Base-by-base conservation (phyloP, 495 filamentous ascomycete genomes). In the Cercophora sp. region DNA sequence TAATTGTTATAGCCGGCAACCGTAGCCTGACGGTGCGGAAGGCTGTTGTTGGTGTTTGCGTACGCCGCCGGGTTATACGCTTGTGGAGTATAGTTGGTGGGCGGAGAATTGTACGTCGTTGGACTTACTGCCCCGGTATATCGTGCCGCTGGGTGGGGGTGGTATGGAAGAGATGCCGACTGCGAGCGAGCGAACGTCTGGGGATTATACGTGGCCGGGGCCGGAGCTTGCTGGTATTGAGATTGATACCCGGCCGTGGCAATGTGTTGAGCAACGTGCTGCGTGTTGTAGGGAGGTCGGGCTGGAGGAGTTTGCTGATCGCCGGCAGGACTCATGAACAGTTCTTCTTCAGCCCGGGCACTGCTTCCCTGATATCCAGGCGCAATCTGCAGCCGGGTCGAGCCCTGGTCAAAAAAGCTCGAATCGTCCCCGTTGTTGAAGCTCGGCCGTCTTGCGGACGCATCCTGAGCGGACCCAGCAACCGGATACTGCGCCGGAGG, bases 341-440 rank as follows among this genome's bases (percentile, higher is more conserved):
- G 79, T 40, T 78, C 61, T 55, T 80, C 76, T 11, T 77, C 69
- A 32, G 55, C 52, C 41, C 68, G 62, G 27, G 56, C 58, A 19
- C 48, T 42, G 18, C n/a, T 51, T 15, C 44, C 59, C 6, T 47
- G 49, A 31, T 61, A 63, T 24, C 42, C 37, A 5, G 41, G 47
- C n/a, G n/a, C n/a, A 29, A 41, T 39, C 18, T 62, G 58, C 20
- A 48, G 49, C 11, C 56, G 52, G 15, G 55, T 36, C 25, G 48
- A 34, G 40, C 46, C 49, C 43, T 75, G 74, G 59, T 79, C 72
- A 55, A 81, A 74, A 41, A 68, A 73, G 19, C 59, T 64, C 29
- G 77, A 76, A 65, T 95, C 88, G 65, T 94, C 88, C 55, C 87
- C 89, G 59, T 76, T 82, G 63, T 91, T 85, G 70, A 86, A 92